phyloP scores from a whole-genome alignment of 176 grass and related monocot genomes.

The Otatea glauca region DNA sequence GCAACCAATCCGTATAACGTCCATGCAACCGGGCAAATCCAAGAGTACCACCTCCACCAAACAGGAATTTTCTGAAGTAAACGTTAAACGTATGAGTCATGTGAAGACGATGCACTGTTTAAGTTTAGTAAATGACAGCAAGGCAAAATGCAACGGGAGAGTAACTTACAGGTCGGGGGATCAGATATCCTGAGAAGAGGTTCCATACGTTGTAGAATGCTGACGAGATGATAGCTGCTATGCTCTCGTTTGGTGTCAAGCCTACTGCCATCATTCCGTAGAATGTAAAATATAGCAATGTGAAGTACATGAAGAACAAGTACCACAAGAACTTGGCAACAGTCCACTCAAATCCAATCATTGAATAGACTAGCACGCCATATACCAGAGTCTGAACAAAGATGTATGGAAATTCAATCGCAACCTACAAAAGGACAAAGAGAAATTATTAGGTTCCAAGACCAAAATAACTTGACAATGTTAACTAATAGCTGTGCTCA shows the following conservation, averaged over 20 bases:
- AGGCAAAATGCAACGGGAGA: slow-evolving; percentile 1
- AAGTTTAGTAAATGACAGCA: neutral
- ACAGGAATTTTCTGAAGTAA: slow-evolving; percentile 61
- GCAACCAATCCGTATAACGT: slow-evolving; percentile 74
- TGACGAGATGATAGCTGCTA: slow-evolving; percentile 71
- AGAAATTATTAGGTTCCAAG: slow-evolving; percentile 28
- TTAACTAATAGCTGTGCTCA: neutral
- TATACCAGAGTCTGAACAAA: slow-evolving; percentile 71
- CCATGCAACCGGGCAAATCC: slow-evolving; percentile 78
- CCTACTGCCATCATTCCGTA: slow-evolving; percentile 94
- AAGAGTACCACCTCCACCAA: slow-evolving; percentile 93
- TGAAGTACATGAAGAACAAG: slow-evolving; percentile 97
- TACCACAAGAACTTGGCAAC: slow-evolving; percentile 88
- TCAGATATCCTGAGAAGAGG: slow-evolving; percentile 85
- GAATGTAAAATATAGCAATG: slow-evolving; percentile 81
- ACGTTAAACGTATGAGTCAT: slow-evolving; percentile 14
- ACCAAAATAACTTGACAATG: slow-evolving; percentile 27
- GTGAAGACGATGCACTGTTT: neutral
- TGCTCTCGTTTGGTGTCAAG: slow-evolving; percentile 73
- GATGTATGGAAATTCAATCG: slow-evolving; percentile 75
- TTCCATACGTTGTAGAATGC: slow-evolving; percentile 87
- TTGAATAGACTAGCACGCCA: slow-evolving; percentile 64
- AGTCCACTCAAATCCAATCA: slow-evolving; percentile 88
- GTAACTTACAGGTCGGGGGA: slow-evolving; percentile 70
- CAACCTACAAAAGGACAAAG: slow-evolving; percentile 55